These are phyloP conservation scores for Parmales sp. DNA, from an alignment of 108 stramenopile species.

Conservation along the genomic window DNA sequence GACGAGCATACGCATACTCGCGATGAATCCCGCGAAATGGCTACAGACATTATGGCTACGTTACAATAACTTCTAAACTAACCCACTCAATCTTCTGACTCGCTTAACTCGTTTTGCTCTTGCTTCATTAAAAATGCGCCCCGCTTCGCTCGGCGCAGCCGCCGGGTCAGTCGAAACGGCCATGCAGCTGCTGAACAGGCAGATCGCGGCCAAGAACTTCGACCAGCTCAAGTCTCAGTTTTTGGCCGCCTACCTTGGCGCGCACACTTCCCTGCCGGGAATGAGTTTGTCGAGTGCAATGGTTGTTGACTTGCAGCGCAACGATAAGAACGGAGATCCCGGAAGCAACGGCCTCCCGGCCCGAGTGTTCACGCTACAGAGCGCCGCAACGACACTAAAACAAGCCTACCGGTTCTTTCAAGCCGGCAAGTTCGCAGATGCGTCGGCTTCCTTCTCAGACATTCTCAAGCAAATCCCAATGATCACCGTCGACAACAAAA, in stretches of 20 bases:
- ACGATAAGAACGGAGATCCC: conserved; percentile 62
- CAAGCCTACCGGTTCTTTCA: conserved; percentile 85
- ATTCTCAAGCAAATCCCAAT: conserved; percentile 80
- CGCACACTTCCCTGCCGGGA: conserved; percentile 73
- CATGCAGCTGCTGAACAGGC: conserved; percentile 90
- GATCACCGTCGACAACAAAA: conserved; percentile 60
- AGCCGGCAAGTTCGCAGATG: conserved; percentile 87
- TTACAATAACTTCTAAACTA: too few relatives aligned
- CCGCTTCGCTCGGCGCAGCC: too few relatives aligned
- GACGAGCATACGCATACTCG: too few relatives aligned
- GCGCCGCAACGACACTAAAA: conserved; percentile 66
- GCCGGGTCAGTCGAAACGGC: conserved; percentile 87
- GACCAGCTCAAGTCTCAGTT: conserved; percentile 45
- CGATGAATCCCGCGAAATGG: too few relatives aligned
- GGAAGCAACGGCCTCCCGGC: conserved; percentile 72
- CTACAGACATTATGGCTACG: too few relatives aligned
- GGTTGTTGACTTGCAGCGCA: conserved; percentile 64
- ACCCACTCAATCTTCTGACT: too few relatives aligned
- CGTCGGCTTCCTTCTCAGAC: conserved; percentile 52
- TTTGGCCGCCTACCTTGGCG: conserved; percentile 52
- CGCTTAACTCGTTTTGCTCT: too few relatives aligned
- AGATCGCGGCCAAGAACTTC: conserved; percentile 93
- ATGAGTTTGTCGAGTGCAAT: conserved; percentile 32
- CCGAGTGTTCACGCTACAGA: conserved; percentile 41
- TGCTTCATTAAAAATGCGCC: too few relatives aligned